These are phyloP conservation scores for Poa pratensis DNA, from an alignment of 176 grass and related monocot genomes.

Conservation along the genomic window DNA sequence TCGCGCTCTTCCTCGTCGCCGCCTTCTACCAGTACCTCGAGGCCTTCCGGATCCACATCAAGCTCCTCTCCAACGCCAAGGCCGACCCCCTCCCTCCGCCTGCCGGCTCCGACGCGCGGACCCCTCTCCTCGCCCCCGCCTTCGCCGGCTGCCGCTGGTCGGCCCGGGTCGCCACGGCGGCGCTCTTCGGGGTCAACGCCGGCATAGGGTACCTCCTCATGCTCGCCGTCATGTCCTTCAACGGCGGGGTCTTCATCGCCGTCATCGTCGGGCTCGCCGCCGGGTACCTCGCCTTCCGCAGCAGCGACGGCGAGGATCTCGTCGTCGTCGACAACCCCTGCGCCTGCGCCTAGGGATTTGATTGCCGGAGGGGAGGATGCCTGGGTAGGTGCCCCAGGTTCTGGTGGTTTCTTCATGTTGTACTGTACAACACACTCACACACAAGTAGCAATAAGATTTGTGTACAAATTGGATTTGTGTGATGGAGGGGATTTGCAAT, in stretches of 20 bases:
- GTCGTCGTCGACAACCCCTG: slow-evolving; percentile 74
- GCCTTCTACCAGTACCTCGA: slow-evolving; percentile 99
- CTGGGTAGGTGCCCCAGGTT: slow-evolving; percentile 3
- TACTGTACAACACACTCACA: slow-evolving; percentile 48
- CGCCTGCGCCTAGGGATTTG: slow-evolving; percentile 66
- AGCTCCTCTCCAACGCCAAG: slow-evolving; percentile 56
- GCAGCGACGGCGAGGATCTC: slow-evolving; percentile 67
- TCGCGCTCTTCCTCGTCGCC: slow-evolving; percentile 66
- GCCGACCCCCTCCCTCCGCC: slow-evolving; percentile 31
- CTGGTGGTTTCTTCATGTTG: slow-evolving; percentile 39
- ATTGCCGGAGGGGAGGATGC: not conserved
- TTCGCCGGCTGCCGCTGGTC: not conserved
- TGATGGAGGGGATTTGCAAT: slow-evolving; percentile 27
- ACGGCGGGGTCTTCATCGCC: slow-evolving; percentile 84
- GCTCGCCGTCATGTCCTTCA: slow-evolving; percentile 98
- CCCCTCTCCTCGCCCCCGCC: not conserved
- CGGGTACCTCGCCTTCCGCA: slow-evolving; percentile 87
- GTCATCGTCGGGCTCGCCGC: slow-evolving; percentile 69
- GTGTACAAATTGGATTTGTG: slow-evolving; percentile 50
- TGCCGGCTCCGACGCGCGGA: slow-evolving; percentile 35
- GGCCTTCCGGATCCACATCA: slow-evolving; percentile 76
- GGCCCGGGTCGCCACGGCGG: slow-evolving; percentile 47
- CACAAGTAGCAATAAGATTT: slow-evolving; percentile 35
- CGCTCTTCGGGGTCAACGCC: slow-evolving; percentile 88
- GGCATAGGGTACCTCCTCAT: slow-evolving; percentile 91